phyloP scores from a whole-genome alignment of 805 yeast species.

The Dipodascus albidus region DNA sequence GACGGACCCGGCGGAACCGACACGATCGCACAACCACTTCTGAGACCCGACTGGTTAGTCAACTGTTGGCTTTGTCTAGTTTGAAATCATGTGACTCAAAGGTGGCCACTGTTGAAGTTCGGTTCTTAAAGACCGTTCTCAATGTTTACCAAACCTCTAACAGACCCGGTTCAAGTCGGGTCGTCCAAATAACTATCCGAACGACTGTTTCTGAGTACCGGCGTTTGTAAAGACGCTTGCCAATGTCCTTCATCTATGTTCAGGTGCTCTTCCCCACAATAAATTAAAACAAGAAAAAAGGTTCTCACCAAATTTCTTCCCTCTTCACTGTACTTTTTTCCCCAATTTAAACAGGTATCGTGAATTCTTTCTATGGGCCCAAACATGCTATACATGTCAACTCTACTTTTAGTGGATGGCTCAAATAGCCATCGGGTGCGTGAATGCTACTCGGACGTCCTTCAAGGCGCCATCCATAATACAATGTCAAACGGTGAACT shows the following conservation, averaged over 20 bases:
- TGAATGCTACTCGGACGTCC: constrained; percentile 13
- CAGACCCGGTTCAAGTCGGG: no score
- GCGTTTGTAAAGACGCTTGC: not conserved
- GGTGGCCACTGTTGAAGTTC: no score
- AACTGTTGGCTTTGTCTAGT: no score
- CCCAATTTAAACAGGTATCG: no score
- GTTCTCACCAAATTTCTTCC: not conserved
- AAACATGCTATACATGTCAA: constrained; percentile 15
- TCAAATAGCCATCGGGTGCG: constrained; percentile 5
- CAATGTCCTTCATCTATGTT: not conserved
- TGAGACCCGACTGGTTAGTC: no score
- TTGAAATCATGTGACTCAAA: no score
- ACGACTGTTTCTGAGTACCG: no score
- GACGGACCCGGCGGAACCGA: no score
- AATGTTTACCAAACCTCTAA: no score
- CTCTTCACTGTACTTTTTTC: not conserved
- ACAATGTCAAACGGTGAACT: constrained; percentile 21
- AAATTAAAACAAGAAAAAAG: not conserved
- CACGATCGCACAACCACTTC: no score
- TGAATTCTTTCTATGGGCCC: not conserved
- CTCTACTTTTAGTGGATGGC: constrained; percentile 16
- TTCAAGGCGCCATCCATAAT: constrained; percentile 19
- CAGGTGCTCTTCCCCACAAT: not conserved
- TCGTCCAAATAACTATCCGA: no score
- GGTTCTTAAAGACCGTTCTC: no score